Conservation (phyloP, 2,329 filamentous ascomycete genomes). For the Exophiala sideris region DNA sequence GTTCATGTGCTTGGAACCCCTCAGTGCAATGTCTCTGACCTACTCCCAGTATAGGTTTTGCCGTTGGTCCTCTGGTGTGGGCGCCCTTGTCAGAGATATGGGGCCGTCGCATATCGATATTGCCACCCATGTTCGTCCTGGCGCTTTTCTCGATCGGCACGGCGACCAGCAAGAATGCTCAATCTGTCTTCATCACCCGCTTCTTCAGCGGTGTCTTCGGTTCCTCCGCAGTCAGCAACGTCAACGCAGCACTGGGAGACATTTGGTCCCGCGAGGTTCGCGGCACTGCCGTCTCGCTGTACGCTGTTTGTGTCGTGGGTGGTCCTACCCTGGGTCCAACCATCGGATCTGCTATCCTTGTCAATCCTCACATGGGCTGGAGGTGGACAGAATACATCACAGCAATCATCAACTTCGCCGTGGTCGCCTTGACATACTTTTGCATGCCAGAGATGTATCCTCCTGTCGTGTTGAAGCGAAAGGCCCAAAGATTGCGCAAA, state of each 20-base stretch:
- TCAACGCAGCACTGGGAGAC: slow-evolving; percentile 44
- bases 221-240: slow-evolving; percentile 43
- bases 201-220: slow-evolving; percentile 48
- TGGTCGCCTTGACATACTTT: slow-evolving; percentile 30
- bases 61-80: slow-evolving; percentile 41
- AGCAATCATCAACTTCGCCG: slow-evolving; percentile 39
- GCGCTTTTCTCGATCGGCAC: slow-evolving; percentile 48
- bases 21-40: neutral
- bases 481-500: slow-evolving; percentile 38
- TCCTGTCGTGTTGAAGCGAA: slow-evolving; percentile 39
- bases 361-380: slow-evolving; percentile 40
- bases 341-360: slow-evolving; percentile 40
- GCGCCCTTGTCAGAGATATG: slow-evolving; percentile 46
- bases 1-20: neutral
- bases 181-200: slow-evolving; percentile 39
- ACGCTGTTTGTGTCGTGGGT: slow-evolving; percentile 40
- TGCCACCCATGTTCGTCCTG: slow-evolving; percentile 43
- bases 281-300: slow-evolving; percentile 40
- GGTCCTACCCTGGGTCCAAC: slow-evolving; percentile 43
- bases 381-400: slow-evolving; percentile 46
- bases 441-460: slow-evolving; percentile 41
- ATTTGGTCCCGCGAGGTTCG: slow-evolving; percentile 39
- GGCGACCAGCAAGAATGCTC: slow-evolving; percentile 38
- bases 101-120: slow-evolving; percentile 44
- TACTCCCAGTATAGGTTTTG: slow-evolving; percentile 32